Evolutionary conservation across 176 grass and related monocot genomes (phyloP).

Genomic region (Aegilops speltoides): DNA sequence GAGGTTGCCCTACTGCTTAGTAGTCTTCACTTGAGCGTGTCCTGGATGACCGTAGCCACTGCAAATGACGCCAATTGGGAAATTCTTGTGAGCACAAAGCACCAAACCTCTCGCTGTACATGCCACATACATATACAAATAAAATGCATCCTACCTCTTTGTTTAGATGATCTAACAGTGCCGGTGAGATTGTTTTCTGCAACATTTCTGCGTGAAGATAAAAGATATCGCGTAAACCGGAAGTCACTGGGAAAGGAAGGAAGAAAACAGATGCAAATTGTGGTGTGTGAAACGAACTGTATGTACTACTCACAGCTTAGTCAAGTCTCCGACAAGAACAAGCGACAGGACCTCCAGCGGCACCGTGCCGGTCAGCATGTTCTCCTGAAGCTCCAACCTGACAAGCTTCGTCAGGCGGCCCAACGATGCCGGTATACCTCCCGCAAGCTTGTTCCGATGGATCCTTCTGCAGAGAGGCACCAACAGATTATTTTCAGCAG

Average conservation of each 20-base stretch:
- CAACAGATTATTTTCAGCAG: background rate
- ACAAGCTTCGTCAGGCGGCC: constrained; percentile 8
- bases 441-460: constrained; percentile 26
- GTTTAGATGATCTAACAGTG: constrained; percentile 19
- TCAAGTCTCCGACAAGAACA: constrained; percentile 11
- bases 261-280: background rate
- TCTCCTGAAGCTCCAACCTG: constrained; percentile 29
- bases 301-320: constrained; percentile 33
- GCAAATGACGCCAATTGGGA: background rate
- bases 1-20: background rate
- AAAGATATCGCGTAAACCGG: background rate
- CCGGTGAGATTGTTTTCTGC: constrained; percentile 21
- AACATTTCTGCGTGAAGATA: constrained; percentile 33
- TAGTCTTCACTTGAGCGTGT: background rate
- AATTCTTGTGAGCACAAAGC: background rate
- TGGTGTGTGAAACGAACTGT: background rate
- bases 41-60: constrained; percentile 20
- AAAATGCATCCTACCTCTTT: constrained; percentile 27
- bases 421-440: constrained; percentile 15
- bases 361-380: constrained; percentile 8
- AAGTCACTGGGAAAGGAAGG: background rate
- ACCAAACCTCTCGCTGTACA: background rate
- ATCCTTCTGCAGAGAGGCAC: constrained; percentile 30
- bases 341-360: constrained; percentile 35
- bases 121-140: background rate